Base-by-base conservation (phyloP, 176 grass and related monocot species). In the Puccinellia tenuiflora region DNA sequence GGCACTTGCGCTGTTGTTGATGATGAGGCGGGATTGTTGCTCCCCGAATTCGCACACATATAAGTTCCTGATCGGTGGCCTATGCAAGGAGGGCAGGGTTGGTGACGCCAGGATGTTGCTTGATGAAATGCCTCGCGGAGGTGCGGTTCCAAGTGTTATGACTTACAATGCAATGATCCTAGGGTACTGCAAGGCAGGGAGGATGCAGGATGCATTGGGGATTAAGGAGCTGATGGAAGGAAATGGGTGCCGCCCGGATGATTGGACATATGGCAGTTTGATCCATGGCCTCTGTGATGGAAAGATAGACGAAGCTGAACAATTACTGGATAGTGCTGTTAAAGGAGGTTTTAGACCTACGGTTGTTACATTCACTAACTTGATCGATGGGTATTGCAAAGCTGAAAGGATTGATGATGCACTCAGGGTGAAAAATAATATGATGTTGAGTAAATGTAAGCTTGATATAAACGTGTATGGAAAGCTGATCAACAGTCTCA, bases 301-400 rank as follows among this genome's bases (percentile, higher is more conserved):
- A 9, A 88, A 75, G 62, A 68, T 75, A 13, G 74, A 90, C 0
- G 76, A 88, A 82, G 92, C 92, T 24, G 86, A 90, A 70, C 45
- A 78, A 57, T 81, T 94, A n/a, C 47, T 94, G 42, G 86, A 79
- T 59, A 84, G 78, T 68, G 89, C 86, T 78, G 71, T 88, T 80
- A 78, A 40, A 31, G 77, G 68, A 77, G 79, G 81, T 26, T 88
- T 88, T 60, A 72, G 45, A 51, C 86, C 88, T 26, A 86, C 89
- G 29, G 79, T 81, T 84, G 24, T 90, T 37, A 90, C 86, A 30
- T 94, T 88, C 86, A 88, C 92, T 74, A 81, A 79, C 73, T 52
- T 93, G 76, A 88, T 93, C 43, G 84, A 90, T 72, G 91, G 88
- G 22, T 88, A 93, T 68, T 93, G 88, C 76, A 88, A 81, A 76